These are phyloP conservation scores for Xanthoparmelia taractica DNA, from an alignment of 495 filamentous ascomycete species.

Conservation along the genomic window DNA sequence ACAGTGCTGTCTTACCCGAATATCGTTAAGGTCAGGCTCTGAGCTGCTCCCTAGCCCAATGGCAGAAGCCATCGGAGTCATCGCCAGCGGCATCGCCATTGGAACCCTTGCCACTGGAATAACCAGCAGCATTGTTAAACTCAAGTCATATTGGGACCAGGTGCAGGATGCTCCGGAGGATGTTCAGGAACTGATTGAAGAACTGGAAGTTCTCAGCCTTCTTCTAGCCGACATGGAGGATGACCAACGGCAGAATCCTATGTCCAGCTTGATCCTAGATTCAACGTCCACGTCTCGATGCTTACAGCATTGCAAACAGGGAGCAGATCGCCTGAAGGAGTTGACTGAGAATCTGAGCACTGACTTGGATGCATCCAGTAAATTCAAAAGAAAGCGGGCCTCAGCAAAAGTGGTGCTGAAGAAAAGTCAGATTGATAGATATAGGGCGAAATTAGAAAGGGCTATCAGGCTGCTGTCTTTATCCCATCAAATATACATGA, in stretches of 20 bases:
- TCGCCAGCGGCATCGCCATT: conserved; percentile 35
- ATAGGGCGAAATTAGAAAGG: not conserved
- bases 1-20: no score
- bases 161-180: conserved; percentile 30
- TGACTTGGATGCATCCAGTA: not conserved
- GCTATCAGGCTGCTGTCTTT: not conserved
- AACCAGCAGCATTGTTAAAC: conserved; percentile 24
- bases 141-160: conserved; percentile 31
- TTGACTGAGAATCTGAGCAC: not conserved
- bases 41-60: not conserved
- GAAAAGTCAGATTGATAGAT: not conserved
- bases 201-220: conserved; percentile 28
- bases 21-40: no score
- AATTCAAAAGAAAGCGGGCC: not conserved
- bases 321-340: conserved; percentile 1
- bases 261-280: conserved; percentile 17
- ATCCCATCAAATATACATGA: not conserved
- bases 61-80: conserved; percentile 29
- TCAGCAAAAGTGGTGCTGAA: conserved; percentile 1
- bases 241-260: conserved; percentile 16
- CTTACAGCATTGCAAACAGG: conserved; percentile 22
- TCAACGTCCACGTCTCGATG: conserved; percentile 10
- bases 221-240: conserved; percentile 26
- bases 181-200: conserved; percentile 27
- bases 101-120: conserved; percentile 26